Evolutionary conservation across 108 stramenopile species (phyloP), one percentile per base, ranked within the genome.

Genomic region (Conticribra guillardii): DNA sequence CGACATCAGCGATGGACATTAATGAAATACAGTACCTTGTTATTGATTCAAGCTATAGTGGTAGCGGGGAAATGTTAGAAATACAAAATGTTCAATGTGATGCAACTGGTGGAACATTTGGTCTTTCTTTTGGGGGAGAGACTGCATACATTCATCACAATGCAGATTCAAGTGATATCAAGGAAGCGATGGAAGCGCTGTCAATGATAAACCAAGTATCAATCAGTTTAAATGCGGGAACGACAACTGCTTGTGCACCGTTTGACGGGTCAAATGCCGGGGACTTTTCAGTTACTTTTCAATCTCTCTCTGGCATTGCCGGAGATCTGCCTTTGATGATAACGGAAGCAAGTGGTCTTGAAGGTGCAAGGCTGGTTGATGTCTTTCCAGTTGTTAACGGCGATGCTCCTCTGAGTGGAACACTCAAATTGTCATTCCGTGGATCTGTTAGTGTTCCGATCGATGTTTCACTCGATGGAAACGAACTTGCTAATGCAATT

Each of bases 61-160:
- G 85, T 22, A 68, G 65, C 19, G 82, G 78, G 22, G 56, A 67
- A 30, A 58, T 80, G 29, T 62, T 53, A 16, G 79, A 79, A 54
- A 66, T 79, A 4, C 79, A 84, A 45, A 29, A 33, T 14, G 60
- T 84, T 19, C 54, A 49, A 16, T 94, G 93, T 56, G 93, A 92
- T 77, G 91, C 91, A n/a, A 84, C 82, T 54, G 87, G 81, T 21
- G 90, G 93, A 0, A 75, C 74, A 47, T 94, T 94, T 69, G 67
- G 83, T 4, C 80, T 94, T 0, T 53, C 69, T 2, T 71, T 92
- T 22, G 78, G 84, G 21, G 91, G 85, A 2, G 79, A 78, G 51
- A 84, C 73, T 60, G 79, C 64, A 30, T 70, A 71, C 31, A 86
- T 94, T 65, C 22, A 54, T 46, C 87, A 75, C 62, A 64, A 88